phyloP scores from a whole-genome alignment of 2,329 filamentous ascomycete species.

The Paraconiothyrium brasiliense region DNA sequence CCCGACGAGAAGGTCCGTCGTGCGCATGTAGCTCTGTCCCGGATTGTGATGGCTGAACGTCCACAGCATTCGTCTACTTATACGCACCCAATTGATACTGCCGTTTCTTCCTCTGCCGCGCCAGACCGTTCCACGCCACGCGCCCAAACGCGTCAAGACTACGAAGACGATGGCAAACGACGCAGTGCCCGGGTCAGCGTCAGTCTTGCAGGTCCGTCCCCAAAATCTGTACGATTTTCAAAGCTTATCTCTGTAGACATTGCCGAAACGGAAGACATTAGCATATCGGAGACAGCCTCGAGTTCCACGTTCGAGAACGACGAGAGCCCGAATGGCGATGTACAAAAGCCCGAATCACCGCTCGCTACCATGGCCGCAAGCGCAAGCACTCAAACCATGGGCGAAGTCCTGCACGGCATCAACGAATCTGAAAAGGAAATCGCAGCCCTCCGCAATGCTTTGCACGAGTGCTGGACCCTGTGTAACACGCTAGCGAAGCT shows the following conservation, averaged over 20 bases:
- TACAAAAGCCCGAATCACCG: conserved; percentile 36
- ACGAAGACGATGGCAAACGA: conserved; percentile 65
- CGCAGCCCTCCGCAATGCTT: conserved; percentile 74
- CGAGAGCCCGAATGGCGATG: conserved; percentile 43
- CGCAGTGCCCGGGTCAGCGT: conserved; percentile 69
- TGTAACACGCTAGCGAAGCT: conserved; percentile 90
- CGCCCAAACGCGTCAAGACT: conserved; percentile 82
- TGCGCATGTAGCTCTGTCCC: conserved; percentile 32
- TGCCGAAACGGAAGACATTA: conserved; percentile 55
- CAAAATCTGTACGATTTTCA: conserved; percentile 4
- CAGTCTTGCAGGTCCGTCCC: conserved; percentile 76
- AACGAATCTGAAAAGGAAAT: conserved; percentile 71
- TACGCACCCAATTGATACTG: conserved; percentile 78
- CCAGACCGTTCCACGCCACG: conserved; percentile 78
- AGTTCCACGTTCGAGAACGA: conserved; percentile 46
- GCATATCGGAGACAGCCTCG: conserved; percentile 37
- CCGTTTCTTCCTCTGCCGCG: conserved; percentile 62
- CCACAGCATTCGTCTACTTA: conserved; percentile 55
- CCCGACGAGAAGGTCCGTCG: conserved; percentile 49
- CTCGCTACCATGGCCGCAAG: conserved; percentile 25
- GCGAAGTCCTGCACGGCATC: conserved; percentile 64
- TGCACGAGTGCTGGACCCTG: conserved; percentile 91
- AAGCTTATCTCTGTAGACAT: conserved; percentile 53
- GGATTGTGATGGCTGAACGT: conserved; percentile 37
- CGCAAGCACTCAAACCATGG: conserved; percentile 50